A percentile compares a stretch with the other conserved stretches of the same genome.
Conservation (phyloP, 441 rosid genomes). For the Croton laevigatus region DNA sequence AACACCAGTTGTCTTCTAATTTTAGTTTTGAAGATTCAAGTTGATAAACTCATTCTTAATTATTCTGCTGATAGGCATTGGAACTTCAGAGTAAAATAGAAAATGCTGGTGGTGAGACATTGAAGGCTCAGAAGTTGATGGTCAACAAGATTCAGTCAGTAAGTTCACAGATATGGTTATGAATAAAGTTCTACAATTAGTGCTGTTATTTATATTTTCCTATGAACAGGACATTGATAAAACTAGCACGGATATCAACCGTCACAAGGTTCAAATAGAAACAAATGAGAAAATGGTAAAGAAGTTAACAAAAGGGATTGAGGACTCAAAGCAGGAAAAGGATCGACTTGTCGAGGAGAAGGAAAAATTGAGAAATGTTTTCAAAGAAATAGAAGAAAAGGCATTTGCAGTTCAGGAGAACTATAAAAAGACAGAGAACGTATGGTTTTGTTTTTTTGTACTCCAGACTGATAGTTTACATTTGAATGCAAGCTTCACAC, state of each 20-base stretch:
- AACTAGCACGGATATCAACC: conserved; percentile 77
- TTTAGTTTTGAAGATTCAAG: not conserved
- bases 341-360: conserved; percentile 64
- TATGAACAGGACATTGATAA: conserved; percentile 74
- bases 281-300: conserved; percentile 80
- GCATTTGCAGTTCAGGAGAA: conserved; percentile 86
- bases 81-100: conserved; percentile 87
- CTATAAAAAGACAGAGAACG: conserved; percentile 68
- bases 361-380: conserved; percentile 55
- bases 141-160: conserved; percentile 85
- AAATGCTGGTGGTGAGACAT: conserved; percentile 79
- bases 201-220: conserved; percentile 17
- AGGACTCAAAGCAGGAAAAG: conserved; percentile 75
- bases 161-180: conserved; percentile 34
- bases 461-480: conserved; percentile 12
- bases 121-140: conserved; percentile 76
- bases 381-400: conserved; percentile 73
- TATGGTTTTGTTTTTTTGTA: conserved; percentile 29
- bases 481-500: not conserved
- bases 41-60: not conserved
- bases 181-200: conserved; percentile 16
- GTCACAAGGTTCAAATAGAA: conserved; percentile 88
- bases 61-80: conserved; percentile 48
- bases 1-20: not conserved
- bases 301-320: conserved; percentile 83